Conservation (phyloP, 2,329 filamentous ascomycete genomes). For the Neofusicoccum cordaticola region DNA sequence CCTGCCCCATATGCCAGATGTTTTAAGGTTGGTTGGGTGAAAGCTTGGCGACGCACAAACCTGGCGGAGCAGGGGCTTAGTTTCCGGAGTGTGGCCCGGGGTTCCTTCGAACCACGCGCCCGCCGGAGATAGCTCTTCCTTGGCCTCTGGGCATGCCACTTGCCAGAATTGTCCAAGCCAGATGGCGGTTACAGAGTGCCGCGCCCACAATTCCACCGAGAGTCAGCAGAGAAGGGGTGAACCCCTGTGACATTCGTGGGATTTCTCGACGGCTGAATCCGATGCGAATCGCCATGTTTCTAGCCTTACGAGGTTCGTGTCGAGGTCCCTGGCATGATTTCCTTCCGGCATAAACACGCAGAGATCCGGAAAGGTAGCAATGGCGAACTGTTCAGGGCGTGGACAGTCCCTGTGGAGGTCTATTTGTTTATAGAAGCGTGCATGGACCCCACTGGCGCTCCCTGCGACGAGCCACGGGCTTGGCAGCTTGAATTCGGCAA, state of each 20-base stretch:
- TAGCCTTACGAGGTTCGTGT: neutral
- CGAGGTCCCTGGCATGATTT: neutral
- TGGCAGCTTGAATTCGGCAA: slow-evolving; percentile 2
- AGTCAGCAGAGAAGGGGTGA: neutral
- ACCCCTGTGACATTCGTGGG: neutral
- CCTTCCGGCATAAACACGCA: neutral
- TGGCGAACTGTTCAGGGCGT: neutral
- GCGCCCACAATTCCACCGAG: slow-evolving; percentile 1
- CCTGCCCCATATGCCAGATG: slow-evolving; percentile 3
- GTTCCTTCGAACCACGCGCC: neutral
- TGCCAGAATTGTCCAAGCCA: neutral
- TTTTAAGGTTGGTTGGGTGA: slow-evolving; percentile 4
- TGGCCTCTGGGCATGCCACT: neutral
- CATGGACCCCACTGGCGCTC: neutral
- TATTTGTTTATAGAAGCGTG: slow-evolving; percentile 1
- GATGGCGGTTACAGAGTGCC: neutral
- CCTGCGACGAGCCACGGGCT: slow-evolving; percentile 2
- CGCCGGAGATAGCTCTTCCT: neutral
- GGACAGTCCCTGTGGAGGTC: neutral
- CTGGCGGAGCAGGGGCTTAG: neutral
- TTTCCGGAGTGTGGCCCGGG: neutral
- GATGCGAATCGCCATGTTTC: neutral
- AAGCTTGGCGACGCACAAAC: slow-evolving; percentile 9
- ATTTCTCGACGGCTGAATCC: neutral
- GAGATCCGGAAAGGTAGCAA: neutral